These are phyloP conservation scores for Trichosporon inkin DNA, from an alignment of 1,284 basidiomycete genomes.

Conservation along the genomic window DNA sequence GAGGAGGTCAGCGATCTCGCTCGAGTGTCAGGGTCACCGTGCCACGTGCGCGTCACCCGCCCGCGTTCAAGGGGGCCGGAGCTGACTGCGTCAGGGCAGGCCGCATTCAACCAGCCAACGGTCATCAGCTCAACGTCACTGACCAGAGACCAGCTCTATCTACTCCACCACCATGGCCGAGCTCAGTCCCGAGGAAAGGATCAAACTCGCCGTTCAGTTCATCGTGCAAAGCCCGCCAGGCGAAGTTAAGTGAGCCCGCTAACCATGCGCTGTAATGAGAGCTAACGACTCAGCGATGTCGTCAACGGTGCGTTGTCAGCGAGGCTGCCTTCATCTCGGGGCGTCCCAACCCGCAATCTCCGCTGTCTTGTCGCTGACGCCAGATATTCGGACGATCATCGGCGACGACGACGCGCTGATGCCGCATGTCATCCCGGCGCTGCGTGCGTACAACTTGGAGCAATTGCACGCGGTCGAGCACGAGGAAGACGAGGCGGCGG, in stretches of 20 bases:
- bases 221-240: constrained; percentile 86
- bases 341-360: neutral
- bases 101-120: neutral
- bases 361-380: too few species aligned
- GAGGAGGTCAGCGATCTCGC: neutral
- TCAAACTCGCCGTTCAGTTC: constrained; percentile 62
- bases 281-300: constrained; percentile 59
- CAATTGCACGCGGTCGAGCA: constrained; percentile 78
- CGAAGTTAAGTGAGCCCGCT: constrained; percentile 65
- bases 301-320: constrained; percentile 61
- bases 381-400: constrained; percentile 83
- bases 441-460: constrained; percentile 74
- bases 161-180: constrained; percentile 30
- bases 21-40: constrained; percentile 6
- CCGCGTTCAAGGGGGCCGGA: neutral
- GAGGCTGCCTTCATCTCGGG: constrained; percentile 5
- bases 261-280: neutral
- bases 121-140: neutral
- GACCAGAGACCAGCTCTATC: neutral
- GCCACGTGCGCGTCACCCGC: neutral
- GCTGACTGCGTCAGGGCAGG: neutral
- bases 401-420: constrained; percentile 76
- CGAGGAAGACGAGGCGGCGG: constrained; percentile 24
- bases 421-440: constrained; percentile 66
- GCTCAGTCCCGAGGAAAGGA: constrained; percentile 38